Conservation (phyloP, 1,139 yeast species). For the Petasospora fabianii region DNA sequence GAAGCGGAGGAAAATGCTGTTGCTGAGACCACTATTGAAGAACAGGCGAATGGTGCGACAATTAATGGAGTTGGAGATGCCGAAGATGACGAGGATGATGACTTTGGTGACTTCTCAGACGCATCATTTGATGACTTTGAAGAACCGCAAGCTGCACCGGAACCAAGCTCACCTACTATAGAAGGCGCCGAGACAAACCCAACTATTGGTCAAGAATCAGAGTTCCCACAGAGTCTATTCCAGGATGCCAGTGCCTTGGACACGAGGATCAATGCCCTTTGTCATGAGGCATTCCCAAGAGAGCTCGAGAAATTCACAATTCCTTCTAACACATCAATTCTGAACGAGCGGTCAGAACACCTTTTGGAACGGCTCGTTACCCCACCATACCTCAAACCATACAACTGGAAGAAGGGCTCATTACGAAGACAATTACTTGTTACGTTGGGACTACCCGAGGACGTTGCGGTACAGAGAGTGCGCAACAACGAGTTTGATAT, state of each 20-base stretch:
- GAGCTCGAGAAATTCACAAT: conserved; percentile 4
- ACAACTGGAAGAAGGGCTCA: conserved; percentile 57
- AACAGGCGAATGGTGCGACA: neutral
- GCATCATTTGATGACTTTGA: conserved; percentile 38
- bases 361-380: conserved; percentile 36
- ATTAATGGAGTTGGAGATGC: neutral
- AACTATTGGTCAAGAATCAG: too few relatives aligned
- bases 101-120: conserved; percentile 42
- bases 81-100: conserved; percentile 33
- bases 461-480: conserved; percentile 25
- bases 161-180: conserved; percentile 1
- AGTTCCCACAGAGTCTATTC: conserved; percentile 19
- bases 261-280: conserved; percentile 12
- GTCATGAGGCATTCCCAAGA: conserved; percentile 15
- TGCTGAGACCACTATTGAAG: neutral
- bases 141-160: conserved; percentile 14
- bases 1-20: too few relatives aligned
- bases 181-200: too few relatives aligned
- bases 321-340: conserved; percentile 14
- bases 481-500: conserved; percentile 18
- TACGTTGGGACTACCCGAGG: conserved; percentile 56
- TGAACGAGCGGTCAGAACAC: conserved; percentile 24
- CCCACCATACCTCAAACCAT: conserved; percentile 44
- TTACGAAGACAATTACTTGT: conserved; percentile 54
- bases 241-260: conserved; percentile 9